These are phyloP conservation scores for Scheffersomyces stipitis DNA, from an alignment of 805 yeast genomes.

Conservation along the genomic window DNA sequence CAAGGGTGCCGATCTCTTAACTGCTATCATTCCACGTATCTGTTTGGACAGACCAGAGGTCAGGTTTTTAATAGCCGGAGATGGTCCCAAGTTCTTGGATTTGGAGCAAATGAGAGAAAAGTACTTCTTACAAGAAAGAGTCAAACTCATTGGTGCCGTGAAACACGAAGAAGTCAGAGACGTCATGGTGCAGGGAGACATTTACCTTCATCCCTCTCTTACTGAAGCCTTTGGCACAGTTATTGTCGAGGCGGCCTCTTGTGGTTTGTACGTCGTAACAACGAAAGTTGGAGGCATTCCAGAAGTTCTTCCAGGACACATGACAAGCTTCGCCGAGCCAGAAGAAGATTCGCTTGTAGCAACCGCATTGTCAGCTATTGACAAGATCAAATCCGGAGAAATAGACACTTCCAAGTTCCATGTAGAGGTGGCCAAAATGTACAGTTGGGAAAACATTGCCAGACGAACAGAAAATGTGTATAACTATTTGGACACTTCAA, in stretches of 20 bases:
- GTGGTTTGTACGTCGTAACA: conserved; percentile 90
- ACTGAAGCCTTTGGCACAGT: conserved; percentile 99
- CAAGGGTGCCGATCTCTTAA: conserved; percentile 89
- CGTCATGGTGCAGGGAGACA: conserved; percentile 91
- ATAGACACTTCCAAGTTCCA: conserved; percentile 80
- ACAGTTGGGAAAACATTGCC: conserved; percentile 91
- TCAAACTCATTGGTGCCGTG: conserved; percentile 79
- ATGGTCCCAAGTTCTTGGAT: conserved; percentile 93
- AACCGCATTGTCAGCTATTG: conserved; percentile 71
- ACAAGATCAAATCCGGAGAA: conserved; percentile 50
- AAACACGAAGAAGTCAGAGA: conserved; percentile 92
- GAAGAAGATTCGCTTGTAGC: conserved; percentile 79
- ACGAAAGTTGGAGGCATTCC: conserved; percentile 98
- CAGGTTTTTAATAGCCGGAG: conserved; percentile 87
- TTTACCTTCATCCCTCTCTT: conserved; percentile 87
- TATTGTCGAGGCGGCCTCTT: conserved; percentile 94
- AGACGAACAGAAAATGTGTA: conserved; percentile 82
- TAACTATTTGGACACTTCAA: conserved; percentile 42
- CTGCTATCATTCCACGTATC: conserved; percentile 80
- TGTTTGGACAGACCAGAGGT: conserved; percentile 65
- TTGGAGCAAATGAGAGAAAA: conserved; percentile 93
- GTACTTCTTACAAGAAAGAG: conserved; percentile 81
- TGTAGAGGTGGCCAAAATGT: conserved; percentile 73
- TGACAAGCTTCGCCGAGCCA: conserved; percentile 90
- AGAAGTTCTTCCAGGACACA: conserved; percentile 87